These are phyloP conservation scores for Trypanosoma boissoni DNA, from an alignment of 208 protist species.

Conservation along the genomic window DNA sequence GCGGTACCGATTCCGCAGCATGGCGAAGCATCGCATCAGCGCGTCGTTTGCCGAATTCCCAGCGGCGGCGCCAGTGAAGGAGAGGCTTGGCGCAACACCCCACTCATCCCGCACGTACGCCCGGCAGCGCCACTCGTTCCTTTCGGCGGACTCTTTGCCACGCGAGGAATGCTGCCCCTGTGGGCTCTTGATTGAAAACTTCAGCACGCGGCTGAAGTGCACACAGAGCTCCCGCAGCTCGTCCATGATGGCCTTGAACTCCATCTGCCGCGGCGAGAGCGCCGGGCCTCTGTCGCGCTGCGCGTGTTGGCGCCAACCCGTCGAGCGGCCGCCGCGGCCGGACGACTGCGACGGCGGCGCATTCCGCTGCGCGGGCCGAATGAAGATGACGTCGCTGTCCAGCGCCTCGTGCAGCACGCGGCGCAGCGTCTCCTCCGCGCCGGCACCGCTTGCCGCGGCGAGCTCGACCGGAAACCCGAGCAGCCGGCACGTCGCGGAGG, in stretches of 20 bases:
- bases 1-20: slow-evolving; percentile 50
- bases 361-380: slow-evolving; percentile 22
- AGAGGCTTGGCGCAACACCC: slow-evolving; percentile 43
- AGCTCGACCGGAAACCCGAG: slow-evolving; percentile 86
- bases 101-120: slow-evolving; percentile 87
- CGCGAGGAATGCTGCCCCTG: background rate
- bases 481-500: slow-evolving; percentile 73
- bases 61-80: slow-evolving; percentile 36
- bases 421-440: slow-evolving; percentile 45
- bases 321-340: slow-evolving; percentile 14
- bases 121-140: slow-evolving; percentile 56
- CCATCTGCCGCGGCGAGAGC: slow-evolving; percentile 65
- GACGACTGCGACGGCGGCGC: slow-evolving; percentile 7
- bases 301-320: background rate
- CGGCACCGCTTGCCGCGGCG: slow-evolving; percentile 46
- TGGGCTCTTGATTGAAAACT: slow-evolving; percentile 81
- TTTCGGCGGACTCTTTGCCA: background rate
- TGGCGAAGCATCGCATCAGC: slow-evolving; percentile 50
- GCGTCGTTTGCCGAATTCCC: slow-evolving; percentile 60
- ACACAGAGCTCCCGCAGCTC: slow-evolving; percentile 73
- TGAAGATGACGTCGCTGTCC: slow-evolving; percentile 77
- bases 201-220: slow-evolving; percentile 68
- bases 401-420: slow-evolving; percentile 65
- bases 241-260: slow-evolving; percentile 67
- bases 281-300: slow-evolving; percentile 2